Percentiles rank a stretch among this genome's conserved stretches.
Conservation (phyloP, 441 rosid species). For the Gossypium trilobum region DNA sequence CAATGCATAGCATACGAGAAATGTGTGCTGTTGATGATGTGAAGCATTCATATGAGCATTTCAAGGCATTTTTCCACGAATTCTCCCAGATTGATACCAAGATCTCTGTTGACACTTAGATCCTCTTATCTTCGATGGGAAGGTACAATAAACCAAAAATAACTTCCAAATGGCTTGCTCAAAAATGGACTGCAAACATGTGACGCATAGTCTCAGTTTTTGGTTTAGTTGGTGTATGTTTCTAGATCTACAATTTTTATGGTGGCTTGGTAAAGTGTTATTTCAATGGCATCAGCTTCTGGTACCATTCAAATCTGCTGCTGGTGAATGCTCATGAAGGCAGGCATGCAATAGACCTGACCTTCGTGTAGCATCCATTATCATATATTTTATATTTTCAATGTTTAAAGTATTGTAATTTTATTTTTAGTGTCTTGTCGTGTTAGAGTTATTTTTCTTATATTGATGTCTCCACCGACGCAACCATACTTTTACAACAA, state of each 20-base stretch:
- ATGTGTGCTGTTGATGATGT: slow-evolving; percentile 92
- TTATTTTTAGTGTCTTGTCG: no score
- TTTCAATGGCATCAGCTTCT: no score
- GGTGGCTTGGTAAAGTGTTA: no score
- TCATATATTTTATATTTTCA: no score
- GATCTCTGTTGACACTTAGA: slow-evolving; percentile 54
- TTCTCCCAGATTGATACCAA: slow-evolving; percentile 56
- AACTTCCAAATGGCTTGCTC: neutral
- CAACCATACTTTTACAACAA: no score
- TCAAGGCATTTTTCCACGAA: slow-evolving; percentile 78
- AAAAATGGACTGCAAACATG: neutral
- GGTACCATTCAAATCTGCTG: no score
- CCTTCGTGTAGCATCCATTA: no score
- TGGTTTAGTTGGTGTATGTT: neutral
- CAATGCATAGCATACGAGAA: slow-evolving; percentile 96
- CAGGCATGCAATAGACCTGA: no score
- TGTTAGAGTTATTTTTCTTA: no score
- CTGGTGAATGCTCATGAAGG: no score
- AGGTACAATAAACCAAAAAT: neutral
- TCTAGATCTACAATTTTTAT: neutral
- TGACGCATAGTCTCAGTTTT: neutral
- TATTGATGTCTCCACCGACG: no score
- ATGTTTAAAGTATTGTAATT: no score
- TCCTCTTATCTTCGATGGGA: neutral
- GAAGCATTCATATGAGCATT: slow-evolving; percentile 66